Conservation (phyloP, 192 early-diverging fungal species). For the Gonapodya prolifera region DNA sequence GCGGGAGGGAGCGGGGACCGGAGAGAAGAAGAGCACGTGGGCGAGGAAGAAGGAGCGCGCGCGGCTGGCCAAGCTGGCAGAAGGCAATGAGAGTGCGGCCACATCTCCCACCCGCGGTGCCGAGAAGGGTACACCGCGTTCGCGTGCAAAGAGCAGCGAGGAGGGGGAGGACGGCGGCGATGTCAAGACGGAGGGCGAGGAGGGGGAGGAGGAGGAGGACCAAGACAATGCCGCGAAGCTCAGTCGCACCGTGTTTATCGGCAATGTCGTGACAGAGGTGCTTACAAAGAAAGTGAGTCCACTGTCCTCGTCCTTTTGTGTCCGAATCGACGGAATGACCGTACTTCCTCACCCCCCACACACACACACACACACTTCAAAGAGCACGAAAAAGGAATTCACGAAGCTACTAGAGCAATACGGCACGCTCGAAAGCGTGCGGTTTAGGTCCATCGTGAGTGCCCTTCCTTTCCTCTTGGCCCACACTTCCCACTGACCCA, state of each 20-base stretch:
- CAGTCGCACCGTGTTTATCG: slow-evolving; percentile 82
- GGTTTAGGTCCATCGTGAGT: slow-evolving; percentile 78
- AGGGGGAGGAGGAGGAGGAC: slow-evolving; percentile 14
- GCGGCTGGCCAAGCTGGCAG: not conserved
- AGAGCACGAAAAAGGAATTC: slow-evolving; percentile 51
- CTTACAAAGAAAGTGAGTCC: slow-evolving; percentile 36
- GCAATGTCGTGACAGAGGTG: slow-evolving; percentile 65
- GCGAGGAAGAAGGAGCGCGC: not conserved
- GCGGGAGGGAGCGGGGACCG: not conserved
- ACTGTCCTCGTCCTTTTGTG: not conserved
- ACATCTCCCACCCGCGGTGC: no score
- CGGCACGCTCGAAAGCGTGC: slow-evolving; percentile 70
- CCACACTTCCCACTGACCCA: not conserved
- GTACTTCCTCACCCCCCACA: slow-evolving; percentile 5
- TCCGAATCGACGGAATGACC: slow-evolving; percentile 14
- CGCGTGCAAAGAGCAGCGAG: not conserved
- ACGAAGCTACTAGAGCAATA: slow-evolving; percentile 47
- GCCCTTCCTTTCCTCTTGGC: not conserved
- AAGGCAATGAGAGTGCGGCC: not conserved
- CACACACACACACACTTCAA: not conserved
- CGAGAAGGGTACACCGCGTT: not conserved
- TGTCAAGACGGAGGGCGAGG: not conserved
- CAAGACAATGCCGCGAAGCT: slow-evolving; percentile 28
- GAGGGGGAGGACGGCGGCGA: not conserved
- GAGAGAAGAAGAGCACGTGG: not conserved